Conservation (phyloP, 352 stramenopile genomes). For the Blastocystis sp. region DNA sequence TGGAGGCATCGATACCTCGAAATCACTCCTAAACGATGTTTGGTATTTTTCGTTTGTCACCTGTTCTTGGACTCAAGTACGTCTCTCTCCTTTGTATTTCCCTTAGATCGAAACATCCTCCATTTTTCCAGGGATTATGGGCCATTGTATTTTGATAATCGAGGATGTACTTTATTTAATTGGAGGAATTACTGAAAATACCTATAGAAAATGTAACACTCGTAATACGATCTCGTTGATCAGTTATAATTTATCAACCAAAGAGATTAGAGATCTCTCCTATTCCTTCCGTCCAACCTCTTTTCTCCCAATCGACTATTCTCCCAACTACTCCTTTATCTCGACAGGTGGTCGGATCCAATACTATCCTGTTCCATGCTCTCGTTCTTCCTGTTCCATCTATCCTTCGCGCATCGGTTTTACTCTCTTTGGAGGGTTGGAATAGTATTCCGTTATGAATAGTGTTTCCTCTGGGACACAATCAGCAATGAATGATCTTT, state of each 20-base stretch:
- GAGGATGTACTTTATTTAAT: background rate
- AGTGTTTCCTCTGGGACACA: background rate
- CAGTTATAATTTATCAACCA: background rate
- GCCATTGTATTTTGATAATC: background rate
- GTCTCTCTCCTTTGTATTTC: background rate
- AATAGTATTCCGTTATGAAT: background rate
- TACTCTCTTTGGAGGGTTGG: background rate
- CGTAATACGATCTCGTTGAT: background rate
- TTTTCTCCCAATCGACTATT: background rate
- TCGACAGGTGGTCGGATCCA: background rate
- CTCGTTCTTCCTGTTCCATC: background rate
- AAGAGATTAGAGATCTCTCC: background rate
- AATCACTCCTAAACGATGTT: background rate
- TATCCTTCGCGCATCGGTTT: background rate
- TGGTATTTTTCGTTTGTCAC: background rate
- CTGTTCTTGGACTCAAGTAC: background rate
- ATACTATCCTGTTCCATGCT: background rate
- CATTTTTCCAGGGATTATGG: background rate
- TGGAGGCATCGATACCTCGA: background rate
- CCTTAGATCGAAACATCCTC: background rate
- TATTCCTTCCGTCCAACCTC: background rate
- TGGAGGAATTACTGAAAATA: background rate
- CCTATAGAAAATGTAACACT: background rate
- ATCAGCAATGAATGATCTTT: background rate
- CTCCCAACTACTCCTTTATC: background rate